Conservation (phyloP, 2,329 filamentous ascomycete species). For the Penicillium freii region DNA sequence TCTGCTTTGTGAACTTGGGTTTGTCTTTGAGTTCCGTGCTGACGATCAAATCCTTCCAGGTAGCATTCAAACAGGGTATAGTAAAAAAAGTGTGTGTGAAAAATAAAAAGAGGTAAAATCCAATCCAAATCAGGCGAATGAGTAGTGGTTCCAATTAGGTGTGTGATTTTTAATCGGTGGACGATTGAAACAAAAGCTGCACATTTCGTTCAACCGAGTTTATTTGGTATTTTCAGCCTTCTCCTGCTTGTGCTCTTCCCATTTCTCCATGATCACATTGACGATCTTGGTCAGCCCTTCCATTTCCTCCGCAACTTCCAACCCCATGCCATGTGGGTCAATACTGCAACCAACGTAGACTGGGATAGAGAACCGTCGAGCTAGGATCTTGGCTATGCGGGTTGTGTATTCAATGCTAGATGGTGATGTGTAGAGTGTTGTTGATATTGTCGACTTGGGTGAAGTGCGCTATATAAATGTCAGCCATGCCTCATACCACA, state of each 20-base stretch:
- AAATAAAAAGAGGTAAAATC: background rate
- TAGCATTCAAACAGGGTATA: background rate
- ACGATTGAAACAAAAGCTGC: background rate
- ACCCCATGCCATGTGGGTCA: conserved; percentile 71
- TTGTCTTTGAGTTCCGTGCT: background rate
- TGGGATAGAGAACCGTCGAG: conserved; percentile 67
- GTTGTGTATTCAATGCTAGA: conserved; percentile 82
- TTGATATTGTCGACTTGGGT: conserved; percentile 62
- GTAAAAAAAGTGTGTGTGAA: background rate
- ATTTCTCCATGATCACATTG: conserved; percentile 61
- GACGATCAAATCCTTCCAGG: background rate
- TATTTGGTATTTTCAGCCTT: background rate
- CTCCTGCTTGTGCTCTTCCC: conserved; percentile 11
- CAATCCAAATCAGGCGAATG: background rate
- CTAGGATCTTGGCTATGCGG: conserved; percentile 77
- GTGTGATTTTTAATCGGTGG: background rate
- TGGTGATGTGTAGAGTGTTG: conserved; percentile 70
- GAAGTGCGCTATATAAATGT: conserved; percentile 36
- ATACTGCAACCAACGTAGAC: conserved; percentile 92
- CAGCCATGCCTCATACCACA: background rate
- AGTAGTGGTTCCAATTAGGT: background rate
- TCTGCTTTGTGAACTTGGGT: background rate
- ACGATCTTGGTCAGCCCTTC: conserved; percentile 76
- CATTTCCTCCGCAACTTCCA: conserved; percentile 90
- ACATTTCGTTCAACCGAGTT: background rate